Evolutionary conservation across 2,329 filamentous ascomycete genomes (phyloP), one percentile per base, ranked within the genome.

Genomic region (Cladosporium sp.): DNA sequence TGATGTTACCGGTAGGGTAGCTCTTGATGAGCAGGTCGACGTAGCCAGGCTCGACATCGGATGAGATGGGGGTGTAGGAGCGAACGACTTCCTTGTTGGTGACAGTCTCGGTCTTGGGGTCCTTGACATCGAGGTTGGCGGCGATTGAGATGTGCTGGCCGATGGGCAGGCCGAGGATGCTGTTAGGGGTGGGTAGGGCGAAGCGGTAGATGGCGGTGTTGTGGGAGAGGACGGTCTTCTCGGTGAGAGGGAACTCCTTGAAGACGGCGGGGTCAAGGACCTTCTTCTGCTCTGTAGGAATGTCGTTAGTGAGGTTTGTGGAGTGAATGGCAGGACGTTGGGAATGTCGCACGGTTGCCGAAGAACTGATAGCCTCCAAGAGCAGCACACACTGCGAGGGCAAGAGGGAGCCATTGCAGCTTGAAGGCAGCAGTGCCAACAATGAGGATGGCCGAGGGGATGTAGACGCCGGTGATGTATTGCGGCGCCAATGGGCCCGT

Each of bases 151-250:
- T 97, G 85, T 99, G 95, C 84, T 99, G 95, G 77, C 95, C 95
- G 83, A 98, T 98, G 72, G 95, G 94, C 52, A 98, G 91, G 76
- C 95, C 95, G 75, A 98, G 92, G 78, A 97, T 92, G 72, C 91
- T 87, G 74, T 84, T 90, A 49, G 89, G 82, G 61, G 85, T 85
- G 66, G 93, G 93, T 49, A 99, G 91, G 71, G 86, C 86, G 83
- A 98, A 97, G 76, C 95, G 93, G 85, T 98, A 99, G 91, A 99
- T 97, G 80, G 94, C 93, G 68, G 96, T 94, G 85, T 99, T 99
- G 87, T 98, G 95, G 36, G 94, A 97, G 75, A 98, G 90, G 71
- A 96, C 86, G 15, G 90, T 98, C 87, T 97, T 98, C 81, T 98
- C 92, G 80, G 91, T 90, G 73, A 99, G 89, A 78, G 92, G 90